Conservation (phyloP, 108 stramenopile species). For the Stephanodiscus minutulus region DNA sequence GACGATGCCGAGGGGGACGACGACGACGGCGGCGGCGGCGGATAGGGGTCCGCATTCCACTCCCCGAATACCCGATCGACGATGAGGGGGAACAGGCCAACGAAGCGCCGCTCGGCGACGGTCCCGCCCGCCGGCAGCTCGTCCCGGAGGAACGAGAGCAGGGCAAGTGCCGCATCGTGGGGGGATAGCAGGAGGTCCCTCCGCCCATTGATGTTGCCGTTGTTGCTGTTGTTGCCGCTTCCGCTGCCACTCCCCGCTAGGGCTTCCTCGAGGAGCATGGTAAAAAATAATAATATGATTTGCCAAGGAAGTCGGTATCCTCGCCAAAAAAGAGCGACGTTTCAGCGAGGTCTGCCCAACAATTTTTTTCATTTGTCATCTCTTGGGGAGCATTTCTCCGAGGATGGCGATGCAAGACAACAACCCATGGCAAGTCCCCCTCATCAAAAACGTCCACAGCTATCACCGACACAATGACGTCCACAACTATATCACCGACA, state of each 20-base stretch:
- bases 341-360: no score
- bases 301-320: no score
- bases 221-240: background rate
- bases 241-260: constrained; percentile 20
- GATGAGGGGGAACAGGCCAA: constrained; percentile 65
- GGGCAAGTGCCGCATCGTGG: constrained; percentile 67
- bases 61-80: constrained; percentile 73
- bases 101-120: constrained; percentile 74
- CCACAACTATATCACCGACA: no score
- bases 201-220: constrained; percentile 9
- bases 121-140: constrained; percentile 79
- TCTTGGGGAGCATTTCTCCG: no score
- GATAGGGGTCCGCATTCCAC: constrained; percentile 33
- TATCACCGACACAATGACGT: no score
- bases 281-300: no score
- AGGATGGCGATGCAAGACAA: no score
- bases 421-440: no score
- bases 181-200: constrained; percentile 56
- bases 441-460: no score
- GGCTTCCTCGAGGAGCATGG: constrained; percentile 42
- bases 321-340: no score
- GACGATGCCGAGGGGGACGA: background rate
- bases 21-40: constrained; percentile 6
- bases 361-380: no score
- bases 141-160: constrained; percentile 74